Evolutionary conservation across 306 rosid genomes (phyloP), one percentile per base, ranked within the genome.

Genomic region (Styphnolobium japonicum): DNA sequence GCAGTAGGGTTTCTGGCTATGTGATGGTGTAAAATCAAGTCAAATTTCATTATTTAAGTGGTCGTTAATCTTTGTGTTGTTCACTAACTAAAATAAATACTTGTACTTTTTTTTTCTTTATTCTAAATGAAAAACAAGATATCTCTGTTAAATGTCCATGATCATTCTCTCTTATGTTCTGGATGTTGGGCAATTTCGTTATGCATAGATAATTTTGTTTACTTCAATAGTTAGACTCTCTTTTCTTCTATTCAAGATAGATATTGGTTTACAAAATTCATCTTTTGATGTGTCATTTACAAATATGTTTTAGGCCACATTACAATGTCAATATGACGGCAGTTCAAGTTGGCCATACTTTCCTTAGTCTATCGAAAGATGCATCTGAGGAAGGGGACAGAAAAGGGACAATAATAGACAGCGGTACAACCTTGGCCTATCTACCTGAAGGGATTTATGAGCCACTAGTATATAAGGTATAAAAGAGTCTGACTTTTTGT

Each of bases 361-460:
- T 83, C 73, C 84, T 95, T 76, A 90, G 69, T 75, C 83, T 95
- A 37, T 78, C 98, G 23, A 60, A 80, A n/a, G 93, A 88, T 65
- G 79, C 84, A 53, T 92, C 92, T 81, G 91, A 84, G 66, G 85
- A 80, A 10, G 90, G 91, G 37, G 92, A 91, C 83, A 89, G 48
- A 46, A 89, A 82, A 86, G 99, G 99, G 82, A 93, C 99, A 29
- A 90, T 95, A 76, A 95, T 95, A 68, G 99, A 95, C 85, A 95
- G 96, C 55, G 98, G 99, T 64, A 95, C 99, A 85, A 95, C 99
- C 67, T 93, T 95, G 92, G 99, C 99, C 78, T 93, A 95, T 93
- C 97, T 95, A 42, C 99, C 99, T 9, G 98, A 93, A 55, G 79
- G 76, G 80, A 85, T 95, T 69, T 95, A 95, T 75, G 85, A 75